Conservation (phyloP, 2,329 filamentous ascomycete species). For the Penicillium polonicum region DNA sequence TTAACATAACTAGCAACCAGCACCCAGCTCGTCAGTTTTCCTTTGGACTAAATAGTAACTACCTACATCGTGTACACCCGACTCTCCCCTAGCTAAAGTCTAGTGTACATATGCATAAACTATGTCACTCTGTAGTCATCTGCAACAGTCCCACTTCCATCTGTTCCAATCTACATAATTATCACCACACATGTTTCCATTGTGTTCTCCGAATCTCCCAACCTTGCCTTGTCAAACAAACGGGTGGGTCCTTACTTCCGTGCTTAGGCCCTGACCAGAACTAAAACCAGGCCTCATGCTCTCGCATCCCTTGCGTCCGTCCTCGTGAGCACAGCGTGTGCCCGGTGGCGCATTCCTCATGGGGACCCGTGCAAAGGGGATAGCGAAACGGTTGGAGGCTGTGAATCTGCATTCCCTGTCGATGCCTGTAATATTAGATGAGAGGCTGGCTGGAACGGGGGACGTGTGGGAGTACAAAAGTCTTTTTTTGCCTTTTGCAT, state of each 20-base stretch:
- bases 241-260: conserved; percentile 12
- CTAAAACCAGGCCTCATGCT: background rate
- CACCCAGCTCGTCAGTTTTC: background rate
- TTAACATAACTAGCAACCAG: background rate
- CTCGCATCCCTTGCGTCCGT: conserved; percentile 20
- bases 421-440: background rate
- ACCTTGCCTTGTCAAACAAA: conserved; percentile 8
- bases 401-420: background rate
- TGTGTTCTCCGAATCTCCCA: background rate
- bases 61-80: background rate
- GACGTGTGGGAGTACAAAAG: background rate
- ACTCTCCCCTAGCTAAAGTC: background rate
- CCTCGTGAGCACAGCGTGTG: conserved; percentile 22
- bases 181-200: background rate
- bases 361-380: conserved; percentile 3
- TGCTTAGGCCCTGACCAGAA: background rate
- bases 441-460: background rate
- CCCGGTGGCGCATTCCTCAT: conserved; percentile 19
- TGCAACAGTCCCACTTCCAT: background rate
- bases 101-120: background rate
- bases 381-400: conserved; percentile 2
- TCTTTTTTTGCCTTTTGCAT: background rate
- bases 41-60: background rate
- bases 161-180: background rate
- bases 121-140: background rate